These are phyloP conservation scores for Sporothrix brunneoviolacea DNA, from an alignment of 2,329 filamentous ascomycete genomes.

Conservation along the genomic window DNA sequence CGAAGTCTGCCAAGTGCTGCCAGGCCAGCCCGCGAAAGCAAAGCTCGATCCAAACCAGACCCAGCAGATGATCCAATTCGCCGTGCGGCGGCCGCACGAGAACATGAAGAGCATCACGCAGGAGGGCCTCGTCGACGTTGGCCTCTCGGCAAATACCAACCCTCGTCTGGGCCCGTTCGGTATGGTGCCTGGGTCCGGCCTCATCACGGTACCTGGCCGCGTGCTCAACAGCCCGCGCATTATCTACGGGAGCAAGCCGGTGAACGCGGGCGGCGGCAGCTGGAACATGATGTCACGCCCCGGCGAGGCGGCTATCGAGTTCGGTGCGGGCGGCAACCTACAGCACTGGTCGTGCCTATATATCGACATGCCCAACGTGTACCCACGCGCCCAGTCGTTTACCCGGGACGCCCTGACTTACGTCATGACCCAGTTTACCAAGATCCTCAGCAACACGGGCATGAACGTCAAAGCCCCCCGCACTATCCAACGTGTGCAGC, in stretches of 20 bases:
- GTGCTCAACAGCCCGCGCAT: slow-evolving; percentile 42
- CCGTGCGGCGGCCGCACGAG: slow-evolving; percentile 46
- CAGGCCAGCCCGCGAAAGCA: slow-evolving; percentile 47
- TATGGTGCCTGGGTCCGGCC: slow-evolving; percentile 34
- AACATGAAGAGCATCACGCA: slow-evolving; percentile 50
- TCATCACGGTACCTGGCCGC: slow-evolving; percentile 59
- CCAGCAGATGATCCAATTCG: slow-evolving; percentile 52
- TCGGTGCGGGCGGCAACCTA: slow-evolving; percentile 36
- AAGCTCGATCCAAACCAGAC: slow-evolving; percentile 49
- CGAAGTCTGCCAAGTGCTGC: slow-evolving; percentile 49
- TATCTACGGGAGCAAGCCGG: slow-evolving; percentile 37
- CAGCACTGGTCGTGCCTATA: slow-evolving; percentile 34
- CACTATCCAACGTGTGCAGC: not conserved
- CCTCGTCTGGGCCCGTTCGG: slow-evolving; percentile 39
- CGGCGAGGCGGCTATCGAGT: slow-evolving; percentile 32
- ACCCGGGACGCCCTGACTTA: not conserved
- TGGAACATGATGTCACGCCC: slow-evolving; percentile 52
- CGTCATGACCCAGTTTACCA: slow-evolving; percentile 2
- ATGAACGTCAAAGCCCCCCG: slow-evolving; percentile 3
- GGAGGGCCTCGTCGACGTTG: slow-evolving; percentile 42
- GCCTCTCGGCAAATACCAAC: slow-evolving; percentile 33
- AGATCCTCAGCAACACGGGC: slow-evolving; percentile 13
- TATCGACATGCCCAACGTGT: slow-evolving; percentile 14
- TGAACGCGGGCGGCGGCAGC: slow-evolving; percentile 31
- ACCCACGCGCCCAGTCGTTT: not conserved